These are phyloP conservation scores for Erodium maritimum DNA, from an alignment of 345 rosid genomes.

Conservation along the genomic window DNA sequence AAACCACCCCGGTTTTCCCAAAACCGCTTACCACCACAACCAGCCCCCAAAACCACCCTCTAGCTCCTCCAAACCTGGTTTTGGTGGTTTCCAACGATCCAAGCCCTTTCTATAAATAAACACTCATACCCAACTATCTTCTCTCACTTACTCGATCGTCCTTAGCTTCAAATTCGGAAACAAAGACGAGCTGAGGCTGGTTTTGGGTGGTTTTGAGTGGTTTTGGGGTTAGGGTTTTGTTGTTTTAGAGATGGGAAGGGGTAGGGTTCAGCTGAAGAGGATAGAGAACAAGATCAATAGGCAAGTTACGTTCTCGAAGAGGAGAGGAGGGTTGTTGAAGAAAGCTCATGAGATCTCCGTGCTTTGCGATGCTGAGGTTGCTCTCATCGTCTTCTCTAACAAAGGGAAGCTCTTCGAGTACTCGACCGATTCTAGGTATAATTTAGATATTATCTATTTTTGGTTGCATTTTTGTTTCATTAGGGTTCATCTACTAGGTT, in stretches of 20 bases:
- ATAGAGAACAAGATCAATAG: constrained; percentile 76
- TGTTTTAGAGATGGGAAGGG: constrained; percentile 52
- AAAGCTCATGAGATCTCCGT: constrained; percentile 83
- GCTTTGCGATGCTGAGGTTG: constrained; percentile 70
- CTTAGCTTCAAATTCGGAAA: neutral
- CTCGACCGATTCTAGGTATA: constrained; percentile 53
- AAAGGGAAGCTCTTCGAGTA: constrained; percentile 71
- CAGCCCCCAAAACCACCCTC: constrained; percentile 4
- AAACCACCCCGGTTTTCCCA: constrained; percentile 22
- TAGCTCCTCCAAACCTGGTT: neutral
- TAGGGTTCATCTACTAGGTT: no score
- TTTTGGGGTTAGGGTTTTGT: constrained; percentile 30
- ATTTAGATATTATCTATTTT: no score
- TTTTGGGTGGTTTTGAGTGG: constrained; percentile 15
- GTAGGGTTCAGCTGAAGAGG: constrained; percentile 82
- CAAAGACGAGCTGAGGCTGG: neutral
- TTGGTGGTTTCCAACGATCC: neutral
- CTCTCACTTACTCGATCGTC: neutral
- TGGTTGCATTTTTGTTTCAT: no score
- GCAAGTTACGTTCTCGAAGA: constrained; percentile 69
- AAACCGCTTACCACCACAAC: constrained; percentile 4
- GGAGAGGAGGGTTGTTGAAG: constrained; percentile 64
- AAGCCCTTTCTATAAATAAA: constrained; percentile 16
- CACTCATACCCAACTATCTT: neutral
- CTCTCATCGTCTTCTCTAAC: constrained; percentile 63